Evolutionary conservation across 257 asterid genomes (phyloP).

Genomic region (Fraxinus cuspidata): DNA sequence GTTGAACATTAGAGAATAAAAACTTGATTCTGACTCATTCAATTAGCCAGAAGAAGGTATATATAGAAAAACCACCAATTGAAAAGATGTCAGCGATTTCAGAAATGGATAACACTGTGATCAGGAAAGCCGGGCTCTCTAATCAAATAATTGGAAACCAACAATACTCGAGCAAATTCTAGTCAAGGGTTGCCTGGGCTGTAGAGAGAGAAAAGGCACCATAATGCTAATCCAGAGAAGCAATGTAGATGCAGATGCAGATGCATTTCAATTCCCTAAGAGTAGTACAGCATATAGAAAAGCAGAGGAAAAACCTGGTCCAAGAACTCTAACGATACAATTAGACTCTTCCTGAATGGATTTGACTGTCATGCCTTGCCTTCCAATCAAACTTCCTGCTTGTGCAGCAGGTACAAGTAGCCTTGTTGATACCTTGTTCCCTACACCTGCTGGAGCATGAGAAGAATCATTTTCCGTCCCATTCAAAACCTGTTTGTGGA

Average conservation of each 20-base stretch:
- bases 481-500: constrained; percentile 79
- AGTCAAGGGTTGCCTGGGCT: constrained; percentile 10
- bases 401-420: constrained; percentile 88
- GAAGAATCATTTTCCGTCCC: constrained; percentile 81
- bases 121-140: background rate
- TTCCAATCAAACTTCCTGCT: constrained; percentile 92
- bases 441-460: constrained; percentile 49
- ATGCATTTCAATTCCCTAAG: constrained; percentile 17
- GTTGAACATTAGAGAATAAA: background rate
- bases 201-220: constrained; percentile 2
- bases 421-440: constrained; percentile 75
- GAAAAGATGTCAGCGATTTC: background rate
- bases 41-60: background rate
- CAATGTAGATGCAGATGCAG: background rate
- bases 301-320: constrained; percentile 60
- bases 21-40: background rate
- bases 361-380: constrained; percentile 88
- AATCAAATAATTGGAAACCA: background rate
- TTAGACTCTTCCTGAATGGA: constrained; percentile 90
- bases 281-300: constrained; percentile 14
- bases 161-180: background rate
- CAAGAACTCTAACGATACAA: constrained; percentile 89
- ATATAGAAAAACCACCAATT: background rate
- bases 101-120: background rate
- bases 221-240: constrained; percentile 6